phyloP scores from a whole-genome alignment of 2,329 filamentous ascomycete genomes.

The Botryosphaeria dothidea region DNA sequence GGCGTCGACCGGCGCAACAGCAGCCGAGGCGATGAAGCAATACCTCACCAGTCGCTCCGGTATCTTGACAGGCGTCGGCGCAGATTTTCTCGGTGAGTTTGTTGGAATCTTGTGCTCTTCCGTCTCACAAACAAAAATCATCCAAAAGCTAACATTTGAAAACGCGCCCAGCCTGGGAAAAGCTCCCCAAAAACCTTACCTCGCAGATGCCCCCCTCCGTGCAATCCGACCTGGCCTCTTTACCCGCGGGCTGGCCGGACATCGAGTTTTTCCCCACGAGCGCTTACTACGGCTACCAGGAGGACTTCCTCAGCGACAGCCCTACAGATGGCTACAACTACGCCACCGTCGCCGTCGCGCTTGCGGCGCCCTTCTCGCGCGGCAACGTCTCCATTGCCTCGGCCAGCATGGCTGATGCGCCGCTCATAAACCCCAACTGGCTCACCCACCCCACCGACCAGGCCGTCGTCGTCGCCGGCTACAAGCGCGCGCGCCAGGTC shows the following conservation, averaged over 20 bases:
- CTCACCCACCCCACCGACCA: conserved; percentile 33
- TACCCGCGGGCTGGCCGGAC: conserved; percentile 25
- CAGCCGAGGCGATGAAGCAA: conserved; percentile 19
- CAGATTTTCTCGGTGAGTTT: conserved; percentile 38
- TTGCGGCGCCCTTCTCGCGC: conserved; percentile 49
- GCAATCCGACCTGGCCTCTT: not conserved
- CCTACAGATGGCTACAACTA: conserved; percentile 27
- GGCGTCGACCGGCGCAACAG: conserved; percentile 21
- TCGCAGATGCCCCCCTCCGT: conserved; percentile 19
- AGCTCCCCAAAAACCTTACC: not conserved
- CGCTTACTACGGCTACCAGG: not conserved
- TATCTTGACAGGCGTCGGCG: conserved; percentile 25
- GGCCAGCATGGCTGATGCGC: conserved; percentile 50
- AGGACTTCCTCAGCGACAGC: conserved; percentile 20
- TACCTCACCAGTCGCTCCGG: not conserved
- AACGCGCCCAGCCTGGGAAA: conserved; percentile 21
- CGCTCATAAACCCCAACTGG: conserved; percentile 51
- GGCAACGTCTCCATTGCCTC: conserved; percentile 59
- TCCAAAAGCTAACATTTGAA: conserved; percentile 34
- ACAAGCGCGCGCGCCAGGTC: conserved; percentile 32
- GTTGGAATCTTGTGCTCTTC: too few relatives aligned
- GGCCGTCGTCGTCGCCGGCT: conserved; percentile 33
- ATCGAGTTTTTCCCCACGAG: conserved; percentile 20
- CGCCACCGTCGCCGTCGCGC: conserved; percentile 25
- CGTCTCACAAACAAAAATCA: conserved; percentile 20